These are phyloP conservation scores for Halophytophthora polymorphica DNA, from an alignment of 352 stramenopile species.

Conservation along the genomic window DNA sequence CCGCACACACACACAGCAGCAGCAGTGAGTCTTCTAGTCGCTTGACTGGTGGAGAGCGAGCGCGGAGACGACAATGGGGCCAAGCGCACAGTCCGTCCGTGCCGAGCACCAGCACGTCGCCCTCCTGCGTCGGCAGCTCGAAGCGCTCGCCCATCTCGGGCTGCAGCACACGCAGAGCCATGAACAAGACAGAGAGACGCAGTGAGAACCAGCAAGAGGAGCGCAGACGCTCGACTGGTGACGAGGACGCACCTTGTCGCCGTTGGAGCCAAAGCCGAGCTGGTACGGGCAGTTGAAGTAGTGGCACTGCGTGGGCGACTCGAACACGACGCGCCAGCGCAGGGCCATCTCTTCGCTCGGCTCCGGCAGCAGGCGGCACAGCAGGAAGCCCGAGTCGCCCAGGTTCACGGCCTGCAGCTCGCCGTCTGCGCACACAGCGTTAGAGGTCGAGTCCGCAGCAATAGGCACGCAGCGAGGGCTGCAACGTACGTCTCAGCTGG, in stretches of 20 bases:
- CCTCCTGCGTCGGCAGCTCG: constrained; percentile 77
- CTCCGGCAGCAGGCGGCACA: constrained; percentile 73
- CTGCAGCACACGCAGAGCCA: constrained; percentile 27
- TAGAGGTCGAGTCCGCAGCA: too few relatives aligned
- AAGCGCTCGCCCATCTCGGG: constrained; percentile 89
- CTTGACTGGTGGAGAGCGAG: too few relatives aligned
- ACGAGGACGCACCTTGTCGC: constrained; percentile 67
- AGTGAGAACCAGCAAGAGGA: constrained; percentile 3
- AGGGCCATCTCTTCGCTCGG: constrained; percentile 17
- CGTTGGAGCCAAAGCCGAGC: constrained; percentile 81
- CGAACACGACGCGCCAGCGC: constrained; percentile 82
- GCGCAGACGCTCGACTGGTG: neutral
- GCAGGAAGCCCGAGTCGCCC: constrained; percentile 92
- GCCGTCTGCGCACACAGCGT: constrained; percentile 36
- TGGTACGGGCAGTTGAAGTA: constrained; percentile 98
- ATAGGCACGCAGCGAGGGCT: too few relatives aligned
- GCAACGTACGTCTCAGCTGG: constrained; percentile 56
- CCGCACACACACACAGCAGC: too few relatives aligned
- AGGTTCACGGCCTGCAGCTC: constrained; percentile 89
- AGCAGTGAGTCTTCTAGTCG: too few relatives aligned
- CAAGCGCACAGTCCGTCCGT: constrained; percentile 90
- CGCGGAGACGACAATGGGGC: too few relatives aligned
- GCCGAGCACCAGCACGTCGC: constrained; percentile 91
- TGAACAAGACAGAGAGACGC: constrained; percentile 9
- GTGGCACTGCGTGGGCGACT: constrained; percentile 91